These are phyloP conservation scores for Cylindrodendrum hubeiense DNA, from an alignment of 2,329 filamentous ascomycete genomes.

Conservation along the genomic window DNA sequence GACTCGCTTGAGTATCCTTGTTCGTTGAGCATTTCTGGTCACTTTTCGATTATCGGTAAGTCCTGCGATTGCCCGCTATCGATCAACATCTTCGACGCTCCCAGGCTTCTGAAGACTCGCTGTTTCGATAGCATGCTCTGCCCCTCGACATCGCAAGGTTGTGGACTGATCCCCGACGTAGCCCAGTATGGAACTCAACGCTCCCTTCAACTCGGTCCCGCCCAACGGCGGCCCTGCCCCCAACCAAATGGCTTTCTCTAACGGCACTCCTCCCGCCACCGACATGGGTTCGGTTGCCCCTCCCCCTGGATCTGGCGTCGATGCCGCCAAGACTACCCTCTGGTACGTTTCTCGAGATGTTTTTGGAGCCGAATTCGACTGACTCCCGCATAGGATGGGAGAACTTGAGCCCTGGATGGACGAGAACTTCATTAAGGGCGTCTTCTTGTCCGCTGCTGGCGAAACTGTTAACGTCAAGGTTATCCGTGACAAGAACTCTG, in stretches of 20 bases:
- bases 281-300: slow-evolving; percentile 53
- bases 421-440: slow-evolving; percentile 96
- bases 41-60: slow-evolving; percentile 31
- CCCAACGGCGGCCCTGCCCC: slow-evolving; percentile 48
- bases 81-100: background rate
- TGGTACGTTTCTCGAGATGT: slow-evolving; percentile 57
- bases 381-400: slow-evolving; percentile 81
- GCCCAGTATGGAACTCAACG: slow-evolving; percentile 50
- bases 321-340: slow-evolving; percentile 69
- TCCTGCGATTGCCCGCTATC: background rate
- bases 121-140: background rate
- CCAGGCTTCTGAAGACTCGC: too few species aligned
- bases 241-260: slow-evolving; percentile 52
- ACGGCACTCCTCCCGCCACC: slow-evolving; percentile 55
- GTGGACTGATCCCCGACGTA: slow-evolving; percentile 29
- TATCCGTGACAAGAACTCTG: slow-evolving; percentile 98
- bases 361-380: slow-evolving; percentile 11
- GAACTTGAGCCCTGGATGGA: slow-evolving; percentile 99
- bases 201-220: slow-evolving; percentile 46
- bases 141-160: background rate
- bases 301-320: slow-evolving; percentile 51
- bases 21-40: slow-evolving; percentile 36
- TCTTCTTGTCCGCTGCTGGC: slow-evolving; percentile 89
- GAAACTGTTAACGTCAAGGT: slow-evolving; percentile 99
- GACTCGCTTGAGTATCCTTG: slow-evolving; percentile 29